phyloP scores from a whole-genome alignment of 108 stramenopile genomes.

The Licmophora abbreviata region DNA sequence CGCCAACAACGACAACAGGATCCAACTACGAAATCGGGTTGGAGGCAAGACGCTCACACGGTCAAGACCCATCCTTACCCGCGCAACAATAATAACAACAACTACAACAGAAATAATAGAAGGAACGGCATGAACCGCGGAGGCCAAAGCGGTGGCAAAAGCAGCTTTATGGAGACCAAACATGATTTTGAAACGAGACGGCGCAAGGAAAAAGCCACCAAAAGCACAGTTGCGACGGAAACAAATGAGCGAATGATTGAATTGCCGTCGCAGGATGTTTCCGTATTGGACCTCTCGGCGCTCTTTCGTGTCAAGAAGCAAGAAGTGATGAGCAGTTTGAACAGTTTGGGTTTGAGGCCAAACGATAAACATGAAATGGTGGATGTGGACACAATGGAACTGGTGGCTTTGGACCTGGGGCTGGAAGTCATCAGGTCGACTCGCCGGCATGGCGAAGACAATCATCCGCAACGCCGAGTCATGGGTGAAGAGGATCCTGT shows the following conservation, averaged over 20 bases:
- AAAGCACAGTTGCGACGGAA: neutral
- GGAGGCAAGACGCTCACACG: neutral
- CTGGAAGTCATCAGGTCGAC: constrained; percentile 13
- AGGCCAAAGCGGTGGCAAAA: too few species aligned
- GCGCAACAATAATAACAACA: neutral
- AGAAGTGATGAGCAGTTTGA: neutral
- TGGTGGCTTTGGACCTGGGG: constrained; percentile 36
- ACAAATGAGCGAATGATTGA: neutral
- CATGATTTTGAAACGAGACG: neutral
- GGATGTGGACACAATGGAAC: constrained; percentile 34
- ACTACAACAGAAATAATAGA: neutral
- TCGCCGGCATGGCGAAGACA: constrained; percentile 10
- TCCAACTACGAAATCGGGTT: neutral
- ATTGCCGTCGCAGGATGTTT: neutral
- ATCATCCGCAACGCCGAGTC: constrained; percentile 24
- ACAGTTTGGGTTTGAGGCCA: neutral
- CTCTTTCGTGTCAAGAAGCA: neutral
- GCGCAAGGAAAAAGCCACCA: neutral
- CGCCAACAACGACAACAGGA: neutral
- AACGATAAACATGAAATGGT: constrained; percentile 5
- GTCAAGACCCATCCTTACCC: neutral
- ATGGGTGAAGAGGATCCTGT: constrained; percentile 1
- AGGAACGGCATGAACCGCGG: too few species aligned
- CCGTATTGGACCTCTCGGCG: neutral
- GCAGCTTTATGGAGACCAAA: too few species aligned